Base-by-base conservation (phyloP, 495 filamentous ascomycete species). In the Cercophora sp. region DNA sequence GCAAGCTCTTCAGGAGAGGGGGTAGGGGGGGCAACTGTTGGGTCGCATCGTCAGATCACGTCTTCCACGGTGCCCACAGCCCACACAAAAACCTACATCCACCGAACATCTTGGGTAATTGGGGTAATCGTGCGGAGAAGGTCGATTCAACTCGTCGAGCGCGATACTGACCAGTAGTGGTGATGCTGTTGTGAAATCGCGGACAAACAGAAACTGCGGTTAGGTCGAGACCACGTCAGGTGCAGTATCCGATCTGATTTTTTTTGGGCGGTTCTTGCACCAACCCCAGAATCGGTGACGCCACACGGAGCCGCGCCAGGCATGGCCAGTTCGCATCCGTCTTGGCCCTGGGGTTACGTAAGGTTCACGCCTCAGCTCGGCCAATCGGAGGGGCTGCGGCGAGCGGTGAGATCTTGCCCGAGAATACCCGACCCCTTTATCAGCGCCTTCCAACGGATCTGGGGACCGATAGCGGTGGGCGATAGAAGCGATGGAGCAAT, bases 1-100 rank as follows among this genome's bases (percentile, higher is more conserved):
- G 64, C 71, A 54, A 84, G 59, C 70, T 85, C 80, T 51, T 77
- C 80, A 20, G 68, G 55, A 27, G 70, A 72, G 37, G 66, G 62
- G 52, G 70, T 73, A 48, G 80, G 79, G 55, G 81, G 75, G 57
- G 71, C 72, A 53, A 75, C 71, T 61, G 27, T 34, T 22, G 4
- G 18, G 32, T n/a, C 4, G 48, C 11, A 32, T 15, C 10, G 4
- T 29, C 10, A 18, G 19, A 23, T n/a, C n/a, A n/a, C n/a, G n/a
- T n/a, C n/a, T n/a, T n/a, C n/a, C n/a, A n/a, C n/a, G n/a, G n/a
- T n/a, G n/a, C n/a, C n/a, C n/a, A n/a, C n/a, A n/a, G n/a, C n/a
- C n/a, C n/a, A n/a, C n/a, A n/a, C n/a, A n/a, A 36, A 13, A 18
- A 19, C 72, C 57, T 60, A 74, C 73, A 71, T 66, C 70, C 71